Evolutionary conservation across 108 stramenopile genomes (phyloP), one percentile per base, ranked within the genome.

Genomic region (Nannochloropsis gaditana): DNA sequence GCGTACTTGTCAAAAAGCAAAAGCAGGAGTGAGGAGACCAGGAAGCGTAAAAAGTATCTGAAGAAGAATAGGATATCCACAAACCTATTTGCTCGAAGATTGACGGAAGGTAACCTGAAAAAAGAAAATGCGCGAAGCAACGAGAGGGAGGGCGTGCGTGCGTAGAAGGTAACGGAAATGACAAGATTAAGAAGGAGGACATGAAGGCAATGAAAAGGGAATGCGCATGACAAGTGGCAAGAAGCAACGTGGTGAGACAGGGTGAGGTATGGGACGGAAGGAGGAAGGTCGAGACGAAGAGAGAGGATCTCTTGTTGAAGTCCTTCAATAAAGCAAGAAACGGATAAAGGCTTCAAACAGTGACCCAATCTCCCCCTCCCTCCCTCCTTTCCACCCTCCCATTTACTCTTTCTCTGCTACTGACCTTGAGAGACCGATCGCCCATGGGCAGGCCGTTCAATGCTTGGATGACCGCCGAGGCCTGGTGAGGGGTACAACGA

Each of bases 81-180:
- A 73, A 73, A n/a, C 15, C 59, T 73, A 73, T n/a, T 73, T 73
- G 59, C 59, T n/a, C 15, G 59, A 73, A 2, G 59, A 73, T n/a
- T 73, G 59, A 6, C 59, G 59, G 59, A 73, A 73, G 15, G 59
- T 73, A n/a, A 73, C 59, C 59, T 73, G 59, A 73, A 73, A 73
- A n/a, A 73, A 8, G 59, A 73, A 6, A 50, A 15, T 11, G 47
- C 15, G 59, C 19, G 59, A 73, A 73, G 59, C 19, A 6, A 6
- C 15, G 8, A 73, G n/a, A 6, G 8, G 59, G 59, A 73, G 59
- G 59, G 59, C n/a, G 3, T 73, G 59, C 15, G 47, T 50, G 47
- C 47, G 47, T 50, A 0, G 1, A 73, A 4, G 6, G 59, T 6
- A 4, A 73, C 5, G 8, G 59, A 15, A 6, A n/a, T n/a, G n/a